These are phyloP conservation scores for Entonaema liquescens DNA, from an alignment of 495 filamentous ascomycete species.

Conservation along the genomic window DNA sequence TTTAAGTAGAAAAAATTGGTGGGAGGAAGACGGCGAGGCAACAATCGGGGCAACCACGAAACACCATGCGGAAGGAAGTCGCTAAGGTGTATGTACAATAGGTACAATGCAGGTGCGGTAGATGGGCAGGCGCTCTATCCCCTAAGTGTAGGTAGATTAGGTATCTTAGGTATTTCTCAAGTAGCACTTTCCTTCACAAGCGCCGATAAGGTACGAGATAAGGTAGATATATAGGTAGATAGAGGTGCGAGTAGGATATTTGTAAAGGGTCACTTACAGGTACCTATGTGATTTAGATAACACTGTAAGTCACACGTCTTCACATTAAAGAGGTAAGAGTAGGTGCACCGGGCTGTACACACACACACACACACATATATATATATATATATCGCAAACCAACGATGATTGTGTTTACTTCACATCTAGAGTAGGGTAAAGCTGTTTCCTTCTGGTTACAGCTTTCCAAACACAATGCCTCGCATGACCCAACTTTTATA, in stretches of 20 bases:
- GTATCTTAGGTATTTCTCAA: background rate
- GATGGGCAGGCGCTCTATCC: too few relatives aligned
- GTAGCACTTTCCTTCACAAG: background rate
- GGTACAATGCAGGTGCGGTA: background rate
- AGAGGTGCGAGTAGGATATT: background rate
- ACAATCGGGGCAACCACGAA: background rate
- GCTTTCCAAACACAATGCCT: conserved; percentile 5
- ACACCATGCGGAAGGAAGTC: background rate
- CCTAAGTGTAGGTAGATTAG: background rate
- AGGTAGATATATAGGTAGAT: background rate
- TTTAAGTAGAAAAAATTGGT: background rate
- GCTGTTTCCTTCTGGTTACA: background rate
- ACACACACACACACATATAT: too few relatives aligned
- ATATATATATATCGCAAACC: background rate
- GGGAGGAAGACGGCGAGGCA: background rate
- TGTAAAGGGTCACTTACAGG: background rate
- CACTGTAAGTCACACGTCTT: background rate
- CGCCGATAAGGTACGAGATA: background rate
- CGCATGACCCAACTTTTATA: conserved; percentile 7
- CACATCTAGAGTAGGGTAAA: background rate
- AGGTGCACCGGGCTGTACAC: too few relatives aligned
- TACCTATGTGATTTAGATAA: background rate
- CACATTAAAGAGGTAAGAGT: conserved; percentile 1
- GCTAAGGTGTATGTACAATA: background rate
- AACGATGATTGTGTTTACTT: background rate